Conservation (phyloP, 345 rosid species). For the Euclidium syriacum region DNA sequence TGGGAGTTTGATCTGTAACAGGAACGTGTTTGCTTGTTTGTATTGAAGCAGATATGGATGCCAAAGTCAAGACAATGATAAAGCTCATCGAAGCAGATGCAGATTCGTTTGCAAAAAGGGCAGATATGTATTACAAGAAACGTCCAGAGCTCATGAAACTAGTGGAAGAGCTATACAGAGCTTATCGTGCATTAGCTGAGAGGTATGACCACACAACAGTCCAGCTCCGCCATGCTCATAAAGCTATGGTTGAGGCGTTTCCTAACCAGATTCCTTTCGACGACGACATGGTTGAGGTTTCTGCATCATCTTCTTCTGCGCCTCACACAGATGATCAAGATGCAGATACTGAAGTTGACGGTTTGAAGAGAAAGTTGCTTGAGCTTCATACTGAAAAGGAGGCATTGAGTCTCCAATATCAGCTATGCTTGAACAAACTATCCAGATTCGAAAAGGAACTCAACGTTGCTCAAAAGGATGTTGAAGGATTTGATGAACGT, state of each 20-base stretch:
- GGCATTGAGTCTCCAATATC: slow-evolving; percentile 49
- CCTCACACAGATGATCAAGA: slow-evolving; percentile 37
- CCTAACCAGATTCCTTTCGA: slow-evolving; percentile 74
- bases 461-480: slow-evolving; percentile 51
- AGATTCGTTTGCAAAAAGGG: slow-evolving; percentile 98
- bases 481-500: slow-evolving; percentile 50
- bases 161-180: slow-evolving; percentile 97
- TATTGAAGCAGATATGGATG: slow-evolving; percentile 70
- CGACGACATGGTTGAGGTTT: slow-evolving; percentile 49
- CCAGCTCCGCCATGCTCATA: slow-evolving; percentile 84
- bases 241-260: slow-evolving; percentile 79
- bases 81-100: slow-evolving; percentile 98
- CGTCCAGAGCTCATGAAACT: slow-evolving; percentile 98
- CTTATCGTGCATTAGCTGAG: slow-evolving; percentile 97
- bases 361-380: slow-evolving; percentile 52
- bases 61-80: slow-evolving; percentile 91
- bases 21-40: neutral
- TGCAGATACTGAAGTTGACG: slow-evolving; percentile 53
- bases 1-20: neutral
- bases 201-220: slow-evolving; percentile 93
- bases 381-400: slow-evolving; percentile 76
- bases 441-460: slow-evolving; percentile 66
- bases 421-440: slow-evolving; percentile 58
- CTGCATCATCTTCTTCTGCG: slow-evolving; percentile 45
- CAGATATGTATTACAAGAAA: slow-evolving; percentile 97